phyloP scores from a whole-genome alignment of 2,329 filamentous ascomycete species.

The Rhinocladiella similis region DNA sequence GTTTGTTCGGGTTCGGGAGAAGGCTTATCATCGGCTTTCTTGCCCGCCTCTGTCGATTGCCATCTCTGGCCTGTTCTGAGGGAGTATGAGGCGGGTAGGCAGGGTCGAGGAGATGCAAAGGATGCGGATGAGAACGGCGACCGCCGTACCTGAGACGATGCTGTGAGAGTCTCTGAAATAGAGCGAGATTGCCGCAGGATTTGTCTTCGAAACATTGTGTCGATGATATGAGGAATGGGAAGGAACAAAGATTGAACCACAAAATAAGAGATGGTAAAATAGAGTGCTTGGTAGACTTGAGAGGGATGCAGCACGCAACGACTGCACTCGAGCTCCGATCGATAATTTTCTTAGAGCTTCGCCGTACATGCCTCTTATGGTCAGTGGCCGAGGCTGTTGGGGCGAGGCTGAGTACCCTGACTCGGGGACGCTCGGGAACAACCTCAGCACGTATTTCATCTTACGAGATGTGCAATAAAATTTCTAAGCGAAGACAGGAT shows the following conservation, averaged over 20 bases:
- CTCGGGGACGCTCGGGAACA: neutral
- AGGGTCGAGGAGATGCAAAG: constrained; percentile 17
- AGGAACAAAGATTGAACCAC: constrained; percentile 17
- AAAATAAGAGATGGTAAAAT: constrained; percentile 1
- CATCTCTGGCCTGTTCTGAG: constrained; percentile 38
- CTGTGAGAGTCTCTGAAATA: constrained; percentile 33
- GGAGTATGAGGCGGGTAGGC: constrained; percentile 34
- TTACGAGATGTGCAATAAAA: neutral
- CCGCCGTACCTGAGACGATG: constrained; percentile 19
- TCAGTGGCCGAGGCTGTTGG: neutral
- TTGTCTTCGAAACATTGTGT: constrained; percentile 43
- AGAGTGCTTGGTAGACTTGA: neutral
- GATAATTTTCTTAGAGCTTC: constrained; percentile 5
- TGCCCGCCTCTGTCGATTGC: constrained; percentile 45
- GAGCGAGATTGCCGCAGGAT: constrained; percentile 43
- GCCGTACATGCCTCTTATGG: constrained; percentile 5
- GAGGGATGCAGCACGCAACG: neutral
- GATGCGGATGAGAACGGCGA: constrained; percentile 22
- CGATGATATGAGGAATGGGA: neutral
- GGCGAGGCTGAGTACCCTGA: neutral
- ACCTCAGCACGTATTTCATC: too few relatives aligned
- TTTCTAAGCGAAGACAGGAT: too few relatives aligned
- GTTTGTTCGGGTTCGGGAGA: constrained; percentile 47
- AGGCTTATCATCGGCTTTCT: constrained; percentile 37
- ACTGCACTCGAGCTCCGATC: constrained; percentile 12